These are phyloP conservation scores for Scutellaria baicalensis DNA, from an alignment of 257 asterid genomes.

Conservation along the genomic window DNA sequence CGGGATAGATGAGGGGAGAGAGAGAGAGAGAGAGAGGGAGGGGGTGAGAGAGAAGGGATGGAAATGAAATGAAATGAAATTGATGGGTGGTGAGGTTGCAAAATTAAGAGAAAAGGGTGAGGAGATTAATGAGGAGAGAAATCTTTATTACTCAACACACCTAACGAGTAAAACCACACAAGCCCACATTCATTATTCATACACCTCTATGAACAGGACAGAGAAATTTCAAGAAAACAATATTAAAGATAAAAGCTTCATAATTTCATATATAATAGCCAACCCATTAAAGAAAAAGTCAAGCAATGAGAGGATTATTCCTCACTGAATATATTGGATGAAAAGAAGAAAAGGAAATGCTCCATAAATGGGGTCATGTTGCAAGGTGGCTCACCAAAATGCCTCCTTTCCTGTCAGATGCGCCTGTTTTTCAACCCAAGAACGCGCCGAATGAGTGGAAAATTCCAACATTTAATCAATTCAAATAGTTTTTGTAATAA, in stretches of 20 bases:
- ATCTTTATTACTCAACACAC: conserved; percentile 37
- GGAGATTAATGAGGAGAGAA: conserved; percentile 45
- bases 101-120: conserved; percentile 32
- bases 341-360: conserved; percentile 3
- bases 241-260: background rate
- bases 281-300: conserved; percentile 12
- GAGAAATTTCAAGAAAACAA: conserved; percentile 3
- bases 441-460: conserved; percentile 20
- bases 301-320: conserved; percentile 4
- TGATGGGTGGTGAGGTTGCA: conserved; percentile 40
- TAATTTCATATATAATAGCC: background rate
- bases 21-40: conserved; percentile 10
- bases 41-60: conserved; percentile 25
- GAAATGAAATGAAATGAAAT: conserved; percentile 26
- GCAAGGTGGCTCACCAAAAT: conserved; percentile 28
- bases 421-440: conserved; percentile 25
- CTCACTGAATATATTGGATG: background rate
- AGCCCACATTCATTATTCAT: conserved; percentile 22
- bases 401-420: conserved; percentile 21
- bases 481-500: background rate
- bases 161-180: conserved; percentile 12
- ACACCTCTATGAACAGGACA: conserved; percentile 1
- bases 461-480: background rate
- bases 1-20: conserved; percentile 5
- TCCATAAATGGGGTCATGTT: conserved; percentile 9